Evolutionary conservation across 2,329 filamentous ascomycete species (phyloP).

Genomic region (Penicillium vulpinum): DNA sequence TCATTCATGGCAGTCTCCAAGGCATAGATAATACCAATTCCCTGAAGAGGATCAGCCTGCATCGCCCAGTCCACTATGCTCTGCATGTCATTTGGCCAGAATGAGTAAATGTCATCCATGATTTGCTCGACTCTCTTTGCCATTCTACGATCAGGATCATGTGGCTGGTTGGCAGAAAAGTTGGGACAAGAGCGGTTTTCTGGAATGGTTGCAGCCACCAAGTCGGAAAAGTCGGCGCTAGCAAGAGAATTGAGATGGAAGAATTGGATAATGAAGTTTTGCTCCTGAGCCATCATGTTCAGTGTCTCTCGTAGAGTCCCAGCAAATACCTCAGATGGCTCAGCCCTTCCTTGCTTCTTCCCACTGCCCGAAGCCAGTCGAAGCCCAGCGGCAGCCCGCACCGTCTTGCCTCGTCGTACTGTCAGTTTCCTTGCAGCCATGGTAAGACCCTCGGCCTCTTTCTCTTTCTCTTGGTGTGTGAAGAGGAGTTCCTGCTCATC

Average conservation of each 20-base stretch:
- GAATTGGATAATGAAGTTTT: constrained; percentile 96
- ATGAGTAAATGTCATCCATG: constrained; percentile 86
- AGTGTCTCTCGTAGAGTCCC: constrained; percentile 78
- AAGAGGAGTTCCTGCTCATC: constrained; percentile 87
- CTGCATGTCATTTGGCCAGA: constrained; percentile 76
- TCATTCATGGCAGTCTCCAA: constrained; percentile 77
- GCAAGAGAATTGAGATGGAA: constrained; percentile 91
- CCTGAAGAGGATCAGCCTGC: constrained; percentile 81
- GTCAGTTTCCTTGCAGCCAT: constrained; percentile 84
- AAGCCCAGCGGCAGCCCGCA: constrained; percentile 46
- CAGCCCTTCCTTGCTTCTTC: constrained; percentile 62
- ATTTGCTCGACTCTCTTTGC: constrained; percentile 80
- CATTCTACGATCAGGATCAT: constrained; percentile 84
- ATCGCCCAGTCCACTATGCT: constrained; percentile 81
- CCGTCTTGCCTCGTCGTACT: constrained; percentile 87
- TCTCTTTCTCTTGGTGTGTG: constrained; percentile 84
- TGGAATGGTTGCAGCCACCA: constrained; percentile 66
- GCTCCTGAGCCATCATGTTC: constrained; percentile 83
- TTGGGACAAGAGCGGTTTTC: constrained; percentile 70
- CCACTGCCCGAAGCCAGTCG: constrained; percentile 50
- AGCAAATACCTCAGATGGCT: constrained; percentile 78
- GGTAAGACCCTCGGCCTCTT: constrained; percentile 67
- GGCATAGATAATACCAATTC: constrained; percentile 78
- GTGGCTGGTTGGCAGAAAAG: constrained; percentile 70
- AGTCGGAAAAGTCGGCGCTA: constrained; percentile 78